Evolutionary conservation across 768 basidiomycete genomes (phyloP).

Genomic region (Jaapia argillacea): DNA sequence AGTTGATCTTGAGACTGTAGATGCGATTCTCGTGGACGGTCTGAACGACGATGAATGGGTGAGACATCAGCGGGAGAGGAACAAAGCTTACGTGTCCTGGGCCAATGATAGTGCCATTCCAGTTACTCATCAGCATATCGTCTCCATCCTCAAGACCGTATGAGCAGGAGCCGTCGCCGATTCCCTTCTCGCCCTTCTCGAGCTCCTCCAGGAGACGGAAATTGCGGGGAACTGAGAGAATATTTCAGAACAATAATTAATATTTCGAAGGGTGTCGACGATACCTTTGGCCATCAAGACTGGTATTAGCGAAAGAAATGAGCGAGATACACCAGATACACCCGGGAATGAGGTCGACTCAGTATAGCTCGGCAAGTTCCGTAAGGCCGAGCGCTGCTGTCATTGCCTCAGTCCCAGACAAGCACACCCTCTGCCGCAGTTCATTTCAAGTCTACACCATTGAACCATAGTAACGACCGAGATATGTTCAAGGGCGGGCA

Average conservation of each 20-base stretch:
- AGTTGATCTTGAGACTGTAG: conserved; percentile 88
- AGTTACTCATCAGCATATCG: conserved; percentile 95
- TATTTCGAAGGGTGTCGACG: conserved; percentile 1
- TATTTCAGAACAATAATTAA: neutral
- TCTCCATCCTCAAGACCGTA: conserved; percentile 94
- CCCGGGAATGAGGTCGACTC: too few relatives aligned
- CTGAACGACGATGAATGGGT: conserved; percentile 24
- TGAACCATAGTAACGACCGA: too few relatives aligned
- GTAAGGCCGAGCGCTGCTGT: too few relatives aligned
- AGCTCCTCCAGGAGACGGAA: conserved; percentile 96
- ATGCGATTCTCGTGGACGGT: conserved; percentile 99
- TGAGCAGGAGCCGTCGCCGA: conserved; percentile 95
- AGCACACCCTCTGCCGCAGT: conserved; percentile 6
- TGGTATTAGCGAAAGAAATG: conserved; percentile 1
- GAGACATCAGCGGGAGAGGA: neutral
- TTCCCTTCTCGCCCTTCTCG: conserved; percentile 99
- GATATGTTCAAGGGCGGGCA: conserved; percentile 73
- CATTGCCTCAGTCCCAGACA: too few relatives aligned
- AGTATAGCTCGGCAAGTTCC: too few relatives aligned
- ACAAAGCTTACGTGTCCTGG: conserved; percentile 76
- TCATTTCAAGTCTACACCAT: conserved; percentile 1
- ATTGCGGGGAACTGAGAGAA: conserved; percentile 76
- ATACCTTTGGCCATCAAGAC: conserved; percentile 24
- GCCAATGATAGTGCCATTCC: conserved; percentile 99
- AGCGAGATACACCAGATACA: too few relatives aligned